Conservation (phyloP, 495 filamentous ascomycete genomes). For the Lasiosphaeriaceae sp. region DNA sequence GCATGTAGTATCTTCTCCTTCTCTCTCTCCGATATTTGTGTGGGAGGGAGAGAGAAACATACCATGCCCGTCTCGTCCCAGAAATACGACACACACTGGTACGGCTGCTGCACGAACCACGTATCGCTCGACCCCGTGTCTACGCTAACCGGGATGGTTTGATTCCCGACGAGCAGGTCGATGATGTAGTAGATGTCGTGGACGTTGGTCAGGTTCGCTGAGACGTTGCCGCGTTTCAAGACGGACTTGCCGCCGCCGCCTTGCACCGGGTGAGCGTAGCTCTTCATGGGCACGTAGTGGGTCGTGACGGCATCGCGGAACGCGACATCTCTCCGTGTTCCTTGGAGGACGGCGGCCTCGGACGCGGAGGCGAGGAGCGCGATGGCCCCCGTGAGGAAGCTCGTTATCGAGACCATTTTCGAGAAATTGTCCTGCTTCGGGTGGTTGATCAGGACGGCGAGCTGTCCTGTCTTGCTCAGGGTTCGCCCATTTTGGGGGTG, state of each 20-base stretch:
- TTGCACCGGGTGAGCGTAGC: not conserved
- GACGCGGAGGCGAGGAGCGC: not conserved
- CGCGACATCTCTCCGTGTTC: not conserved
- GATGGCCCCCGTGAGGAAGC: not conserved
- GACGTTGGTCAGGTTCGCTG: conserved; percentile 22
- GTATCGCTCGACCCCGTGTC: conserved; percentile 64
- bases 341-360: not conserved
- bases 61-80: conserved; percentile 14
- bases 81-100: conserved; percentile 41
- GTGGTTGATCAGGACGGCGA: no score
- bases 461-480: no score
- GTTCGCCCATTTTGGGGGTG: no score
- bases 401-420: no score
- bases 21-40: no score
- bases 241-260: not conserved
- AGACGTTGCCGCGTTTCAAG: not conserved
- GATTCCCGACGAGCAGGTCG: conserved; percentile 35
- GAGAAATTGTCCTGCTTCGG: no score
- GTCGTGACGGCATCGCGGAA: conserved; percentile 3
- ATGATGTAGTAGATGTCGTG: conserved; percentile 33
- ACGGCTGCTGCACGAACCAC: conserved; percentile 49
- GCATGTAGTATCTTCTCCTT: no score
- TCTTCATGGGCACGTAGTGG: not conserved
- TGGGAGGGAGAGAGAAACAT: no score
- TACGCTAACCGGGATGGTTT: conserved; percentile 49